Percentiles rank a stretch among this genome's conserved stretches.
These are phyloP conservation scores for Globisporangium polare DNA, from an alignment of 352 stramenopile genomes.

Conservation along the genomic window DNA sequence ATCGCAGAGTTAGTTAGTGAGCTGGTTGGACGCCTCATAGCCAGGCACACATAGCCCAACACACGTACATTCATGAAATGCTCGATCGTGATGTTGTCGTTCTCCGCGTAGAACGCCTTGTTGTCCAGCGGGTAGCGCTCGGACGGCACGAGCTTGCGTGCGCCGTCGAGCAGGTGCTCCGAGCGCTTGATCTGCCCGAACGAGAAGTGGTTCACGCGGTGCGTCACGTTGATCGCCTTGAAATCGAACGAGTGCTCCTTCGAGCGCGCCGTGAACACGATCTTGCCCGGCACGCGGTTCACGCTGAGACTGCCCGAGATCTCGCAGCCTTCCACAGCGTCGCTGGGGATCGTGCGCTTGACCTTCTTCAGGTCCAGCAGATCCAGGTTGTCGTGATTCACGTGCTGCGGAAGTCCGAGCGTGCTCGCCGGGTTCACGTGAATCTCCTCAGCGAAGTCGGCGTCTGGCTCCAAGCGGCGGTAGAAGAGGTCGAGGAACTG, in stretches of 20 bases:
- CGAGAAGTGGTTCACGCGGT: conserved; percentile 80
- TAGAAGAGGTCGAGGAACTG: conserved; percentile 85
- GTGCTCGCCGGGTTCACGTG: conserved; percentile 42
- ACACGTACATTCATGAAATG: conserved; percentile 85
- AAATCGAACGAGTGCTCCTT: conserved; percentile 70
- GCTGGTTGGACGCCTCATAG: conserved; percentile 32
- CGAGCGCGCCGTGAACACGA: conserved; percentile 65
- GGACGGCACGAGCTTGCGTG: conserved; percentile 37
- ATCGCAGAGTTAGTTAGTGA: not conserved
- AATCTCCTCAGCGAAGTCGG: conserved; percentile 79
- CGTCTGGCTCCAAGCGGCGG: conserved; percentile 69
- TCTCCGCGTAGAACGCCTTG: conserved; percentile 46
- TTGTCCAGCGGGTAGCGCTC: conserved; percentile 65
- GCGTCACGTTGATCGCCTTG: conserved; percentile 53
- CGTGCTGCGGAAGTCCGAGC: conserved; percentile 43
- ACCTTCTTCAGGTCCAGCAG: conserved; percentile 47
- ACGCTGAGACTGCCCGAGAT: conserved; percentile 77
- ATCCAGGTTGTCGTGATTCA: conserved; percentile 55
- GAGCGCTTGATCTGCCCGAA: conserved; percentile 74
- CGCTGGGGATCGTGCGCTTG: conserved; percentile 24
- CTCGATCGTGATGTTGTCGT: conserved; percentile 73
- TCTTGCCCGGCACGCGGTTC: conserved; percentile 65
- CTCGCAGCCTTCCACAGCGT: conserved; percentile 65
- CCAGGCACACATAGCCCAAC: not conserved
- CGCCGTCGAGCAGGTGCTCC: conserved; percentile 54